Percentiles rank a stretch among this genome's conserved stretches.
Conservation (phyloP, 352 stramenopile species). For the Pythium oligandrum region DNA sequence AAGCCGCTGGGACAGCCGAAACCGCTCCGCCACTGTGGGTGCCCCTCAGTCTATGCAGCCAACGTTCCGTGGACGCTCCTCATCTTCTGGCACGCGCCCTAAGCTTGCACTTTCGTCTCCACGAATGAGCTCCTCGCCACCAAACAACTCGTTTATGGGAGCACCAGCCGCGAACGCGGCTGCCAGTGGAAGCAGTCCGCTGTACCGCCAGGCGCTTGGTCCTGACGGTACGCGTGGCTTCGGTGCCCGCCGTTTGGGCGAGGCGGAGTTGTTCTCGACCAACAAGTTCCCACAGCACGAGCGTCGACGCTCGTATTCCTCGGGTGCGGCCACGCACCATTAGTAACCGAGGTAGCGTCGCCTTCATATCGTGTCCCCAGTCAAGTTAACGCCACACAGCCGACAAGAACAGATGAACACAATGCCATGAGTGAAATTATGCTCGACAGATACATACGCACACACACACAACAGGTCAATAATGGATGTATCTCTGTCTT, state of each 20-base stretch:
- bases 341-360: conserved; percentile 1
- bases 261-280: conserved; percentile 53
- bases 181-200: conserved; percentile 34
- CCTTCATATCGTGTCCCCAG: too few relatives aligned
- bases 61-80: conserved; percentile 19
- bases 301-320: conserved; percentile 74
- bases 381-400: too few relatives aligned
- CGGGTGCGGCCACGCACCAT: conserved; percentile 26
- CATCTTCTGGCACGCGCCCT: conserved; percentile 15
- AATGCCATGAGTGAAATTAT: too few relatives aligned
- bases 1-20: conserved; percentile 22
- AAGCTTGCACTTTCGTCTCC: conserved; percentile 22
- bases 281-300: conserved; percentile 54
- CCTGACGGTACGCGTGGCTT: conserved; percentile 80
- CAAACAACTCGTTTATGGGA: conserved; percentile 16
- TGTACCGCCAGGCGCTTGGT: conserved; percentile 75
- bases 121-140: conserved; percentile 15
- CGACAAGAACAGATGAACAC: too few relatives aligned
- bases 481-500: too few relatives aligned
- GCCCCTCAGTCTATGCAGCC: conserved; percentile 12
- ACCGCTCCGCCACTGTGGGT: conserved; percentile 22
- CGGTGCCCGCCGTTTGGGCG: conserved; percentile 60
- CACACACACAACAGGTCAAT: too few relatives aligned
- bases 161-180: conserved; percentile 6
- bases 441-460: too few relatives aligned